Conservation (phyloP, 768 basidiomycete genomes). For the Suillus bovinus region DNA sequence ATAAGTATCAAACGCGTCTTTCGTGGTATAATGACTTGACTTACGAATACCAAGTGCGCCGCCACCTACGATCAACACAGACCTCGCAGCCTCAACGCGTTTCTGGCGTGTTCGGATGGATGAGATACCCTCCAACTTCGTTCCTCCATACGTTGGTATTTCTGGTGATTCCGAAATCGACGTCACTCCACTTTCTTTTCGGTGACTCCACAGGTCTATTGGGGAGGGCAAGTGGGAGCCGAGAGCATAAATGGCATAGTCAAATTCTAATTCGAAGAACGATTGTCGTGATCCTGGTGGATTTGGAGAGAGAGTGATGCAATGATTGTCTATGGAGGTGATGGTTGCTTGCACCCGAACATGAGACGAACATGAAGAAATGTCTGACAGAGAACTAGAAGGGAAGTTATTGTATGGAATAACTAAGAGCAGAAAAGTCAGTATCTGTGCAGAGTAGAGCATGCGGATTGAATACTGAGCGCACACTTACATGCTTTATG, state of each 20-base stretch:
- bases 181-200: not conserved
- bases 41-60: conserved; percentile 73
- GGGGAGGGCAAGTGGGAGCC: conserved; percentile 58
- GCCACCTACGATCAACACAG: conserved; percentile 67
- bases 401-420: conserved; percentile 55
- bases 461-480: not conserved
- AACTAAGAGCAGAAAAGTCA: conserved; percentile 32
- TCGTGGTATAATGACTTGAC: conserved; percentile 17
- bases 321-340: conserved; percentile 37
- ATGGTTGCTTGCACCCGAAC: conserved; percentile 48
- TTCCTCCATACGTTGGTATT: conserved; percentile 36
- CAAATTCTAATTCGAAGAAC: conserved; percentile 40
- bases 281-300: conserved; percentile 12
- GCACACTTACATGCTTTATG: conserved; percentile 58
- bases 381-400: conserved; percentile 16
- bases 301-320: conserved; percentile 29
- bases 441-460: not conserved
- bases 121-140: conserved; percentile 47
- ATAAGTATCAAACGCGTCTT: not conserved
- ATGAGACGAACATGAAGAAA: conserved; percentile 20
- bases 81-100: conserved; percentile 44
- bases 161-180: not conserved
- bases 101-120: conserved; percentile 55
- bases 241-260: conserved; percentile 61
- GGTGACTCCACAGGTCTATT: conserved; percentile 52